Base-by-base conservation (phyloP, 495 filamentous ascomycete species). In the Hypoxylon cercidicola region DNA sequence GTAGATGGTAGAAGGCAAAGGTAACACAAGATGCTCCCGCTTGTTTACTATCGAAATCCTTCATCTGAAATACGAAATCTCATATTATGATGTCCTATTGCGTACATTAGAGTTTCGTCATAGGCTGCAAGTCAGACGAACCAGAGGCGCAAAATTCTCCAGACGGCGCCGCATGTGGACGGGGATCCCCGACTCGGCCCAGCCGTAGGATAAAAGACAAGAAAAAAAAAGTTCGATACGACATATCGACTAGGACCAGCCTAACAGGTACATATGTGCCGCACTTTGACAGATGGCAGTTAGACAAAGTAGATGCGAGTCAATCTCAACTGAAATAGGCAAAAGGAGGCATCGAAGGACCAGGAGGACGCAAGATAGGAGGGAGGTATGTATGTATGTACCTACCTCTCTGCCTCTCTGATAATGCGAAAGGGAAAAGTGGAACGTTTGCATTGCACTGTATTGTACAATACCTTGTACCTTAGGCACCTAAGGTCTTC, bases 121-220 rank as follows among this genome's bases (percentile, higher is more conserved):
- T 60, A 60, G 35, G 62, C 50, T 57, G 58, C 52, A 57, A 67
- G 39, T 67, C 45, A 58, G 25, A 49, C 23, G 35, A 57, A 43
- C 45, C 47, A 55, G 7, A 59, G 25, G 20, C 39, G 18, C 23
- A 47, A 19, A 8, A 39, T 21, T 8, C 12, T 34, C 48, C 49
- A 45, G 4, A 20, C 25, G 12, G 39, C 11, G 23, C 18, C 21
- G 50, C 32, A 46, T 8, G 3, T 56, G 13, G 18, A 64, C 60
- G 49, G 65, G 54, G 54, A 68, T 64, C 60, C 64, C 65, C 60
- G 65, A 60, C 55, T 28, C 55, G 50, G 49, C 57, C 46, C 44
- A 56, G 59, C 53, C 15, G 34, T 62, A 43, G n/a, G 8, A 41
- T 13, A 11, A n/a, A 37, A n/a, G n/a, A 12, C 8, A 37, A n/a